These are phyloP conservation scores for Sarocladiaceae sp. DNA, from an alignment of 2,329 filamentous ascomycete genomes.

Conservation along the genomic window DNA sequence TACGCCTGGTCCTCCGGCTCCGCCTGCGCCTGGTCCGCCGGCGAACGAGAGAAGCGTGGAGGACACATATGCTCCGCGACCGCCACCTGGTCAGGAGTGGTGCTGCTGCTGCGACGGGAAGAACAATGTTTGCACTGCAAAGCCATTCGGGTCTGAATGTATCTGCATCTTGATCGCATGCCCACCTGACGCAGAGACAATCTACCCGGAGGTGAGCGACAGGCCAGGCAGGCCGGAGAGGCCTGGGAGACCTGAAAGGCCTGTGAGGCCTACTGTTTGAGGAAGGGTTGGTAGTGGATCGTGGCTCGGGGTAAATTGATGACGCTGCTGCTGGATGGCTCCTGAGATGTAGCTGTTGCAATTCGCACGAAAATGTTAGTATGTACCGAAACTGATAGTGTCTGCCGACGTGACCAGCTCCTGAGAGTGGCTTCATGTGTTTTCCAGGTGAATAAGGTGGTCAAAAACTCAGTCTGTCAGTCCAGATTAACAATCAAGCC, in stretches of 20 bases:
- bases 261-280: background rate
- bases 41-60: slow-evolving; percentile 8
- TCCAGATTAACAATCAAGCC: too few relatives aligned
- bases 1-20: slow-evolving; percentile 2
- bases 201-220: slow-evolving; percentile 6
- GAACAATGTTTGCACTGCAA: background rate
- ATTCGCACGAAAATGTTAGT: too few relatives aligned
- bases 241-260: background rate
- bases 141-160: slow-evolving; percentile 11
- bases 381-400: too few relatives aligned
- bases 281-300: too few relatives aligned
- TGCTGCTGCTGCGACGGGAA: slow-evolving; percentile 17
- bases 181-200: slow-evolving; percentile 16
- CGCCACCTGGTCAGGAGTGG: slow-evolving; percentile 10
- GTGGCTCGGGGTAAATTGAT: background rate
- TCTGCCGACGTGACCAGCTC: too few relatives aligned
- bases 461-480: too few relatives aligned
- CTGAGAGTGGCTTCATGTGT: too few relatives aligned
- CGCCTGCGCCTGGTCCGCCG: slow-evolving; percentile 3
- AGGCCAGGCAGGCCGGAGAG: background rate
- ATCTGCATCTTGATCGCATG: slow-evolving; percentile 13
- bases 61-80: slow-evolving; percentile 16
- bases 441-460: too few relatives aligned
- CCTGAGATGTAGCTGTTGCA: too few relatives aligned
- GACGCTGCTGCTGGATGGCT: background rate